Conservation (phyloP, 306 rosid species). For the Abrus pulchellus region DNA sequence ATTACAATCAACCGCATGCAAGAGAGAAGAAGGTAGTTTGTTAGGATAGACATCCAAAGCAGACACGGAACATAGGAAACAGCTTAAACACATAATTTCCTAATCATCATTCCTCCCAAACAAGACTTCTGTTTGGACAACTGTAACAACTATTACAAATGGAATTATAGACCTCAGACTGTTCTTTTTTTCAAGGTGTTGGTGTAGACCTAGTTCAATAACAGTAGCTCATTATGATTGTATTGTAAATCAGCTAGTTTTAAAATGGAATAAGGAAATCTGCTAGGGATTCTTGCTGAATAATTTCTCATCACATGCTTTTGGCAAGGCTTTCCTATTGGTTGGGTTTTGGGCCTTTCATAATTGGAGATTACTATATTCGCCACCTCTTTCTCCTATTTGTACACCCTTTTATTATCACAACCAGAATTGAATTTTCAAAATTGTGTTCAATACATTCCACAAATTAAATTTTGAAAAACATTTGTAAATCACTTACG, state of each 20-base stretch:
- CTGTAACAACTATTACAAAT: constrained; percentile 5
- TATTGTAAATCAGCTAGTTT: background rate
- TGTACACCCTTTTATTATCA: too few relatives aligned
- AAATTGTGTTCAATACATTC: too few relatives aligned
- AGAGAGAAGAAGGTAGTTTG: background rate
- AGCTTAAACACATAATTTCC: background rate
- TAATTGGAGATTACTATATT: too few relatives aligned
- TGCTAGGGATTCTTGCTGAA: constrained; percentile 14
- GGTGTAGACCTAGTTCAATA: background rate
- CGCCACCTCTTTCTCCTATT: too few relatives aligned
- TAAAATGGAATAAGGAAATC: background rate
- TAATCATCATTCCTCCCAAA: background rate
- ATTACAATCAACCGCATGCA: too few relatives aligned
- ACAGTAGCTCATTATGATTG: background rate
- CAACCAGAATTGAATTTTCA: too few relatives aligned
- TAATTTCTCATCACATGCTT: background rate
- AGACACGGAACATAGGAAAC: background rate
- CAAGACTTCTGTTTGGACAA: background rate
- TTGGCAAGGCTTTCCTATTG: background rate
- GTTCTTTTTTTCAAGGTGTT: background rate
- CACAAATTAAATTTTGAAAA: too few relatives aligned
- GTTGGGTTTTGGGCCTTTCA: background rate
- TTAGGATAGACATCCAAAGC: background rate
- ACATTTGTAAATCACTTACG: too few relatives aligned
- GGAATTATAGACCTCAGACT: background rate